A percentile compares a stretch with the other conserved stretches of the same genome.
These are phyloP conservation scores for Lantana camara DNA, from an alignment of 257 asterid genomes.

Conservation along the genomic window DNA sequence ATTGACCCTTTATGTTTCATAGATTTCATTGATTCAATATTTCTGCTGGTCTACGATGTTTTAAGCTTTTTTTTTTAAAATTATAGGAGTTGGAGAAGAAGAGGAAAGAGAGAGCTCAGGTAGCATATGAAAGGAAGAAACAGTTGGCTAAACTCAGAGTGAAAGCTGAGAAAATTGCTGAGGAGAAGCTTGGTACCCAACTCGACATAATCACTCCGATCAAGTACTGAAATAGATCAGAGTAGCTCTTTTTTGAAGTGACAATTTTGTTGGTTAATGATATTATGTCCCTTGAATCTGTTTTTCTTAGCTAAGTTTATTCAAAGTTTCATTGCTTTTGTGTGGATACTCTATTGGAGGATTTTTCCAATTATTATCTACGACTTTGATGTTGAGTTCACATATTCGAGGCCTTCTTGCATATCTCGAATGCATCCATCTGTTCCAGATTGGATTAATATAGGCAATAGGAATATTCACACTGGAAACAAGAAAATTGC, in stretches of 20 bases:
- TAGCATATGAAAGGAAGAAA: conserved; percentile 47
- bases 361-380: background rate
- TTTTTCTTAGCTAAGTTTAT: conserved; percentile 16
- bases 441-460: no score
- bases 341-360: background rate
- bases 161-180: conserved; percentile 51
- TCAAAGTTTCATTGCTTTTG: conserved; percentile 18
- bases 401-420: background rate
- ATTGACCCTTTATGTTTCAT: background rate
- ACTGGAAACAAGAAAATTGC: no score
- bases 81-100: conserved; percentile 52
- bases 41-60: no score
- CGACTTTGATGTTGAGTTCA: background rate
- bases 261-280: conserved; percentile 29
- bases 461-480: no score
- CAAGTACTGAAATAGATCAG: conserved; percentile 35
- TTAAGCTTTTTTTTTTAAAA: no score
- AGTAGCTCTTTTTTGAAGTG: conserved; percentile 9
- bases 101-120: conserved; percentile 52
- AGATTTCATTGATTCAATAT: no score
- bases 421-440: no score
- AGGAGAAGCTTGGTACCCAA: conserved; percentile 49
- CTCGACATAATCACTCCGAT: conserved; percentile 46
- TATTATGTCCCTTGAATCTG: conserved; percentile 21
- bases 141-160: conserved; percentile 44